Evolutionary conservation across 1,284 basidiomycete genomes (phyloP).

Genomic region (Trichosporon ovoides): DNA sequence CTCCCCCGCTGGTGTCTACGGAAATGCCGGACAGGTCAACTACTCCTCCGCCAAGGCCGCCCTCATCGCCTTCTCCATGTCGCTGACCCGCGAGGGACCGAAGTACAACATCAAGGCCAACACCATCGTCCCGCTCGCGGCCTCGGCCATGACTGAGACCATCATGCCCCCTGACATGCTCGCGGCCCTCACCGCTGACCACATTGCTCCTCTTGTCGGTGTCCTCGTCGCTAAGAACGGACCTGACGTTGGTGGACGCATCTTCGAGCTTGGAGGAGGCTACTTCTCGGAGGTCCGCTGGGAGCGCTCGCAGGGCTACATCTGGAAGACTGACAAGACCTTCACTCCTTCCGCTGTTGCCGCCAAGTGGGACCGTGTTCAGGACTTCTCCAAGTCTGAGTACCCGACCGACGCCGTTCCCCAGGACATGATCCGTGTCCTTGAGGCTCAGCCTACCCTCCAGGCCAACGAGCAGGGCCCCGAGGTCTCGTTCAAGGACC

Average conservation of each 20-base stretch:
- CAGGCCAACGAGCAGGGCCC: slow-evolving; percentile 37
- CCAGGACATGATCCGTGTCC: slow-evolving; percentile 54
- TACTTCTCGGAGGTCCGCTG: slow-evolving; percentile 89
- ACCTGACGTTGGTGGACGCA: slow-evolving; percentile 74
- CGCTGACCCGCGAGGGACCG: slow-evolving; percentile 80
- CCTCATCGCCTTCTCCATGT: slow-evolving; percentile 83
- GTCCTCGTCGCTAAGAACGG: slow-evolving; percentile 53
- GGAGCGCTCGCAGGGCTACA: slow-evolving; percentile 77
- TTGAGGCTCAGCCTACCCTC: slow-evolving; percentile 17
- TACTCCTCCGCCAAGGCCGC: slow-evolving; percentile 62
- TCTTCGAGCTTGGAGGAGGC: slow-evolving; percentile 93
- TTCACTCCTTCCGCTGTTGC: slow-evolving; percentile 95
- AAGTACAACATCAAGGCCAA: slow-evolving; percentile 90
- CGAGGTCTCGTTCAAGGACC: slow-evolving; percentile 74
- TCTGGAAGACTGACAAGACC: slow-evolving; percentile 80
- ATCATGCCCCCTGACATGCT: slow-evolving; percentile 98
- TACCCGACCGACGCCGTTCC: slow-evolving; percentile 70
- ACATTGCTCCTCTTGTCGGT: slow-evolving; percentile 85
- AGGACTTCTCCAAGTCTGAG: slow-evolving; percentile 65
- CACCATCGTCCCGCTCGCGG: slow-evolving; percentile 87
- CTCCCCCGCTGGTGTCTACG: slow-evolving; percentile 57
- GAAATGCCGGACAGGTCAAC: slow-evolving; percentile 96
- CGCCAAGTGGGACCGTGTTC: slow-evolving; percentile 72
- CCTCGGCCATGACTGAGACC: slow-evolving; percentile 88
- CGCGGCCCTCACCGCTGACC: slow-evolving; percentile 85